Evolutionary conservation across 805 yeast genomes (phyloP), one percentile per base, ranked within the genome.

Genomic region (Saccharomycopsis malanga): DNA sequence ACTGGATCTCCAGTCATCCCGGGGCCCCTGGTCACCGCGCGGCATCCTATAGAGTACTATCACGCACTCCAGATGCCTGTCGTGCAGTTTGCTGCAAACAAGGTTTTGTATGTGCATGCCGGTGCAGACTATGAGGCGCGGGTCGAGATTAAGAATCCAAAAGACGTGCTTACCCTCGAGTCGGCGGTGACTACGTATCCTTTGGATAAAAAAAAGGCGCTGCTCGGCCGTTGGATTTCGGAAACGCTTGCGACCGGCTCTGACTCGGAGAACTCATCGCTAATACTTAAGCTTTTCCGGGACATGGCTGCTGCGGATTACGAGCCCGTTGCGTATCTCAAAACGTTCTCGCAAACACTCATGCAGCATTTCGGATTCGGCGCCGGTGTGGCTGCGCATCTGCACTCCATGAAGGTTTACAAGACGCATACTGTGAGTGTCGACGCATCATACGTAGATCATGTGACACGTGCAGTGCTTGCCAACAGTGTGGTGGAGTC

Each of bases 171-270:
- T 9, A n/a, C n/a, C 3, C 23, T 39, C 15, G 54, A 51, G 32
- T 34, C 22, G 7, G 27, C 29, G 4, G 18, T 48, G 5, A 48
- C 27, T 9, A 39, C 41, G 4, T 51, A 51, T 18, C 54, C 54
- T 12, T 5, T 48, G n/a, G 54, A 48, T n/a, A 32, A 40, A 17
- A 51, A 51, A 39, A 51, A 51, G 22, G 45, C 36, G 18, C 32
- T 20, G 14, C 36, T 51, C 27, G 47, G 46, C 12, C 48, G 48
- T 25, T 51, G 54, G 54, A 22, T 51, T 18, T 38, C 29, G 4
- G 50, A 45, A 12, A 45, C 42, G 32, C 35, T 44, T 21, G 30
- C 29, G 18, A 9, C 34, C 14, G 23, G 22, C 3, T 27, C 46
- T 24, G 49, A 44, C 38, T 20, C 18, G 5, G 48, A 29, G 17